A percentile compares a stretch with the other conserved stretches of the same genome.
phyloP scores from a whole-genome alignment of 2,329 filamentous ascomycete genomes.

The Blumeria hordei region DNA sequence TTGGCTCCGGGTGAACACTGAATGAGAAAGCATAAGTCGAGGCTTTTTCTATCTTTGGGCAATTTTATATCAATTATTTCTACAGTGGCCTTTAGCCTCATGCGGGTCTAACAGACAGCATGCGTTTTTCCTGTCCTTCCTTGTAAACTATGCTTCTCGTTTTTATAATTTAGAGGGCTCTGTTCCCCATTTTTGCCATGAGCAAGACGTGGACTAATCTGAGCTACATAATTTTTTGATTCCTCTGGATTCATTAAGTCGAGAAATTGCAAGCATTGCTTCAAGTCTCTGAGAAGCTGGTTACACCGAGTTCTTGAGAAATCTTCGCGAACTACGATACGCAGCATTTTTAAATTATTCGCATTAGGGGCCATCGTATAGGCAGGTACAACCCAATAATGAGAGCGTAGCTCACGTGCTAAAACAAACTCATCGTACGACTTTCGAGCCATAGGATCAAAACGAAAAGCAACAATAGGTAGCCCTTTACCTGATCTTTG shows the following conservation, averaged over 20 bases:
- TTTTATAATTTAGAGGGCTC: constrained; percentile 26
- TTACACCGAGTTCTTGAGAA: constrained; percentile 69
- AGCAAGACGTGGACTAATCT: constrained; percentile 31
- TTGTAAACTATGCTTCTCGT: constrained; percentile 69
- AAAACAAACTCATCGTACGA: constrained; percentile 53
- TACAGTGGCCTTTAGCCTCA: too few species aligned
- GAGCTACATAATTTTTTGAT: constrained; percentile 44
- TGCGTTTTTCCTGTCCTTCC: constrained; percentile 83
- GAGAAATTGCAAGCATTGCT: constrained; percentile 47
- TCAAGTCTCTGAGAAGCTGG: constrained; percentile 52
- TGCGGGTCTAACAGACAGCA: constrained; percentile 39
- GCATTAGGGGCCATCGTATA: constrained; percentile 73
- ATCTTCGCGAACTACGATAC: constrained; percentile 80
- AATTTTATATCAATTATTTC: too few species aligned
- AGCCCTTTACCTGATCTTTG: constrained; percentile 54
- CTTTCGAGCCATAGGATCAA: constrained; percentile 30
- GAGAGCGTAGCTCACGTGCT: constrained; percentile 64
- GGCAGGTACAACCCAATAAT: constrained; percentile 82
- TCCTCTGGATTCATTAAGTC: constrained; percentile 49
- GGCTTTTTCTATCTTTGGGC: too few species aligned
- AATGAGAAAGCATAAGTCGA: too few species aligned
- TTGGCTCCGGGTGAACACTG: too few species aligned
- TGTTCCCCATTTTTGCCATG: constrained; percentile 27
- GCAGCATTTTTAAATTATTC: constrained; percentile 65
- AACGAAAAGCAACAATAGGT: constrained; percentile 72